Conservation (phyloP, 2,329 filamentous ascomycete species). For the Aureobasidium sp. region DNA sequence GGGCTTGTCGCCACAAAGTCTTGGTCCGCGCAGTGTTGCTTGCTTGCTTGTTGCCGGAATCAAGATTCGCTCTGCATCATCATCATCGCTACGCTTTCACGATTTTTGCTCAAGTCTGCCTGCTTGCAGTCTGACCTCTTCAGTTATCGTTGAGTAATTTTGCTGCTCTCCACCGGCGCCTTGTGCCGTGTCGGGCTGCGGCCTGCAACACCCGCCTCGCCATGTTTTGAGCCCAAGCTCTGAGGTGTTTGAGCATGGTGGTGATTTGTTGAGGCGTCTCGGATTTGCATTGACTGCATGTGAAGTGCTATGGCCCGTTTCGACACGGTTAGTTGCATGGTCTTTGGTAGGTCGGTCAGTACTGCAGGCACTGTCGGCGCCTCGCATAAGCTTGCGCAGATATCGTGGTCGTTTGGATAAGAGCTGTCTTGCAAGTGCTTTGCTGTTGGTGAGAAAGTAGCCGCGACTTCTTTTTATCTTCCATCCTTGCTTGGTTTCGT, state of each 20-base stretch:
- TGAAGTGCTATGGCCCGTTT: neutral
- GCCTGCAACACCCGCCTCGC: neutral
- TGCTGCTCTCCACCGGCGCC: neutral
- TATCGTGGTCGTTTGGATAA: neutral
- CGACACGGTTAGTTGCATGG: neutral
- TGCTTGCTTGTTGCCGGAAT: slow-evolving; percentile 11
- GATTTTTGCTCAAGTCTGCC: neutral
- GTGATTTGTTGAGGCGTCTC: neutral
- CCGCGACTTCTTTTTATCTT: neutral
- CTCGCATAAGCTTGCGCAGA: neutral
- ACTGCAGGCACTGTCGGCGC: neutral
- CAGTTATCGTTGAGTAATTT: neutral
- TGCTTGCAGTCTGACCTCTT: neutral
- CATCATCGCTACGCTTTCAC: neutral
- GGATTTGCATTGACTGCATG: neutral
- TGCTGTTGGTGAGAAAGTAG: neutral
- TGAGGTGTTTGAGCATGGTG: neutral
- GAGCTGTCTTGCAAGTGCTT: neutral
- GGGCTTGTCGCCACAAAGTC: slow-evolving; percentile 9
- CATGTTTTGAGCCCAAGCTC: neutral
- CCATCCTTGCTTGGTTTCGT: neutral
- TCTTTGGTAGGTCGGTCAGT: neutral
- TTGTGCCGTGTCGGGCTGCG: neutral
- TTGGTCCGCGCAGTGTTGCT: slow-evolving; percentile 11
- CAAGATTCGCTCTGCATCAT: neutral